Evolutionary conservation across 169 alveolate genomes (phyloP).

Genomic region (Theileria annulata): DNA sequence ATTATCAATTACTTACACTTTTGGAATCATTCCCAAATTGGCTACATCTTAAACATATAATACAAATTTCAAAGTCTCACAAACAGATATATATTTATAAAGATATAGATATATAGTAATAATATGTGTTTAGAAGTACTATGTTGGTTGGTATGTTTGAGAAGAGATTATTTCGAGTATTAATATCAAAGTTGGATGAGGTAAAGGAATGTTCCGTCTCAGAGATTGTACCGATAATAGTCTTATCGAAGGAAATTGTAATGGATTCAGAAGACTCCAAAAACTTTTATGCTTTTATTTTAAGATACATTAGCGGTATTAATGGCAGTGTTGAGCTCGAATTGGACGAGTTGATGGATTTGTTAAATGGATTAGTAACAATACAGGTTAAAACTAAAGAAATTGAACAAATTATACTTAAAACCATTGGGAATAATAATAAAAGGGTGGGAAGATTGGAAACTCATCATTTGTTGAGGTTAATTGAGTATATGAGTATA

Average conservation of each 20-base stretch:
- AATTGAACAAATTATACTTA: background rate
- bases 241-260: background rate
- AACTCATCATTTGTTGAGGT: background rate
- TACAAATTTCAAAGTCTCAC: conserved; percentile 40
- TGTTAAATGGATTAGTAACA: conserved; percentile 12
- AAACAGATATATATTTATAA: background rate
- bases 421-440: background rate
- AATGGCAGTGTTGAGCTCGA: background rate
- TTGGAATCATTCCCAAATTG: conserved; percentile 27
- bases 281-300: background rate
- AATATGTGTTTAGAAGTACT: conserved; percentile 17
- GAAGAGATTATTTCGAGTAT: background rate
- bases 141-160: conserved; percentile 36
- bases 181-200: conserved; percentile 9
- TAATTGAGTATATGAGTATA: conserved; percentile 12
- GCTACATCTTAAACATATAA: conserved; percentile 39
- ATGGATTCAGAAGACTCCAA: background rate
- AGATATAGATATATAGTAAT: background rate
- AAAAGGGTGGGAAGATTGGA: background rate
- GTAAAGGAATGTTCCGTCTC: conserved; percentile 23
- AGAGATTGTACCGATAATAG: conserved; percentile 5
- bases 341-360: conserved; percentile 9
- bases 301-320: background rate
- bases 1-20: conserved; percentile 43
- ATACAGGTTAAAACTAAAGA: conserved; percentile 18